Evolutionary conservation across 2,329 filamentous ascomycete species (phyloP), one percentile per base, ranked within the genome.

Genomic region (Ophiocordyceps unilateralis): DNA sequence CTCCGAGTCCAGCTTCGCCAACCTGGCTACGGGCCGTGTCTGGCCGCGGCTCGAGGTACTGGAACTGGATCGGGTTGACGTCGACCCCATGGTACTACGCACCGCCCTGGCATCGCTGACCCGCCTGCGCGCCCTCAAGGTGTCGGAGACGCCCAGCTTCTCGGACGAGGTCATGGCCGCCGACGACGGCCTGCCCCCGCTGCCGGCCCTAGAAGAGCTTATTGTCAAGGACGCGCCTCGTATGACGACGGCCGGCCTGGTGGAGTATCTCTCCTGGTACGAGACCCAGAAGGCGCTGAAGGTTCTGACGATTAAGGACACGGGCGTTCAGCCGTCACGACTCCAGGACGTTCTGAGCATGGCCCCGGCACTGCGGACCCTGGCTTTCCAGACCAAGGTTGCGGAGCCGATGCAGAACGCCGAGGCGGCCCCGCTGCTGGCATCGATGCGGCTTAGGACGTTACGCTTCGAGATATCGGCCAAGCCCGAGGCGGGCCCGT

Each of bases 401-500:
- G 54, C 66, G 17, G 63, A 67, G 3, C 56, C 69, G 2, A 69
- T 78, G 50, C 68, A 69, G 4, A 55, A 61, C n/a, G 59, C 64
- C 15, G 59, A 64, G 1, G 63, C 58, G 17, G 59, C 67, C 2
- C 79, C 77, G 1, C 76, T 77, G 0, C 64, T 95, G 42, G 61
- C 71, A 7, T 93, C 85, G 2, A 66, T 63, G 43, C 79, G 78
- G 15, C 71, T 96, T 19, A 65, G 69, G 50, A 81, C 76, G 3
- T 66, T 96, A 14, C 81, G 89, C 51, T 95, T 80, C 56, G 89
- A 95, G 60, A 83, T 96, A 56, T 81, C 76, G 11, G 70, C 76
- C 3, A 66, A 67, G 10, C 63, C 74, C 0, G 58, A 66, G 4
- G 64, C 74, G 1, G 74, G 76, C 20, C 69, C 78, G 11, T 81